These are phyloP conservation scores for Calonectria fujianensis DNA, from an alignment of 2,329 filamentous ascomycete species.

Conservation along the genomic window DNA sequence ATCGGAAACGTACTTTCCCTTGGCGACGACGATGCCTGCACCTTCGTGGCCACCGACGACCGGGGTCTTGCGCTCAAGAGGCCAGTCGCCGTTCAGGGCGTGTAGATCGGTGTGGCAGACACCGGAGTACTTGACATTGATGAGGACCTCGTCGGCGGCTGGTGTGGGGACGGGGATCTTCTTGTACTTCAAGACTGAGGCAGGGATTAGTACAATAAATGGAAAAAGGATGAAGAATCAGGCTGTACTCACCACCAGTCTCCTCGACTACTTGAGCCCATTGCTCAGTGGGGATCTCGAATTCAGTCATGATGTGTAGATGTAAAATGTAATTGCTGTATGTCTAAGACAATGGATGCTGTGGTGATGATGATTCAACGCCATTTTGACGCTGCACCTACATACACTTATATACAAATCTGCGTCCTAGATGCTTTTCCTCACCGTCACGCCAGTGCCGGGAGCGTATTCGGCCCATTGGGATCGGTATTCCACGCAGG, in stretches of 20 bases:
- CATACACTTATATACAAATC: constrained; percentile 30
- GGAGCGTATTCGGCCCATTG: constrained; percentile 36
- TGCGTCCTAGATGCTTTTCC: background rate
- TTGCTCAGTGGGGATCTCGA: constrained; percentile 39
- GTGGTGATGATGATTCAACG: background rate
- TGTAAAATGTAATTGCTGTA: constrained; percentile 3
- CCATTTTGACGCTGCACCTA: background rate
- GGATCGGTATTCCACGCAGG: constrained; percentile 5
- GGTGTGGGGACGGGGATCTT: constrained; percentile 28
- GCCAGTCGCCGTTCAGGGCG: constrained; percentile 39
- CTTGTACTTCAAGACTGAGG: constrained; percentile 24
- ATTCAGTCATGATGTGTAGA: constrained; percentile 25
- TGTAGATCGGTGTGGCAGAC: constrained; percentile 40
- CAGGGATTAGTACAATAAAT: background rate
- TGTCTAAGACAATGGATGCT: constrained; percentile 8
- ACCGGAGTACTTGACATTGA: constrained; percentile 38
- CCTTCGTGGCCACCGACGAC: constrained; percentile 38
- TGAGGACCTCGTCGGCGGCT: constrained; percentile 36
- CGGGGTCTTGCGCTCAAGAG: constrained; percentile 31
- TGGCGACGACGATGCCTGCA: constrained; percentile 35
- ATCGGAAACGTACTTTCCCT: constrained; percentile 29
- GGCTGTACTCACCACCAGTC: constrained; percentile 31
- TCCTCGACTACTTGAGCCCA: constrained; percentile 39
- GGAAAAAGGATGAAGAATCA: background rate
- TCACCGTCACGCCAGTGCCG: constrained; percentile 22